Evolutionary conservation across 805 yeast species (phyloP), one percentile per base, ranked within the genome.

Genomic region (Suhomyces sp.): DNA sequence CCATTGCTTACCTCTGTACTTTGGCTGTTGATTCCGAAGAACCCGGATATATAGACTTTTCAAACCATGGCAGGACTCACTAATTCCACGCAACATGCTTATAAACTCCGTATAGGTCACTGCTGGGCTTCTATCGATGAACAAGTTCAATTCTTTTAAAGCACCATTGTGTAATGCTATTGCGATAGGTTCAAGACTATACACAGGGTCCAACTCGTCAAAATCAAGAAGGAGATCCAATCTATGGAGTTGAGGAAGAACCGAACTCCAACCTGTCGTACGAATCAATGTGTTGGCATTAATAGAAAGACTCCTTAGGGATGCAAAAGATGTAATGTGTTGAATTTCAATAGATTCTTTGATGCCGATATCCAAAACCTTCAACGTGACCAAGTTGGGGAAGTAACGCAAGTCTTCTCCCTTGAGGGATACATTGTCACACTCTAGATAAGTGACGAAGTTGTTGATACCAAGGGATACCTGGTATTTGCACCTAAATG

Each of bases 361-460:
- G 7, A 33, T 15, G 11, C 18, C 13, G 27, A 23, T 10, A 29
- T 55, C 60, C 16, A 60, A 40, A 6, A 60, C 38, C 33, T 49
- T 51, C 11, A 60, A 38, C 10, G 36, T 20, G 9, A 28, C 31
- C 16, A 60, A 26, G 12, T 44, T 38, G n/a, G 50, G 48, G 26
- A 60, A 60, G 3, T 40, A 10, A 3, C 10, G 18, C 9, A 56
- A 31, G 27, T 44, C 53, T 3, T 33, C 35, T 18, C 42, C 38
- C 11, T 26, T 27, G 11, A 60, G 28, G 3, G 44, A 25, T 2
- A 33, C 31, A 29, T 51, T 54, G 29, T 44, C 52, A 35, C 58
- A 46, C 37, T 59, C 66, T 15, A 60, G 38, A 28, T 44, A 42
- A 1, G 47, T 43, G 6, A 54, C 46, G 29, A 39, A 55, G 22